Evolutionary conservation across 805 yeast species (phyloP).

Genomic region (Blastobotrys attinorum): DNA sequence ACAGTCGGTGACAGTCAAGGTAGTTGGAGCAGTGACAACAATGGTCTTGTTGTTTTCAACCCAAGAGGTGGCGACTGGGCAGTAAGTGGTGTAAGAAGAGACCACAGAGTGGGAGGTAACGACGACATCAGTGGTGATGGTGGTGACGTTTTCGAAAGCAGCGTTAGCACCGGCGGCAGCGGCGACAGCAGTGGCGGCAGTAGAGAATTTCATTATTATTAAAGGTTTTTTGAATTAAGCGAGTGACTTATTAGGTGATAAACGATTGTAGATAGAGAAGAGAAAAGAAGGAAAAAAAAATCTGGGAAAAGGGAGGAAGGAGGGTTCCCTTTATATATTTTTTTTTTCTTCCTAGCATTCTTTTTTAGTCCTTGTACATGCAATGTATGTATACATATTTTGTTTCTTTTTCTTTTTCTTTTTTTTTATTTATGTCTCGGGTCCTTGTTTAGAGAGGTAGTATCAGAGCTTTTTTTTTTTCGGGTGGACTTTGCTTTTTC

Average conservation of each 20-base stretch:
- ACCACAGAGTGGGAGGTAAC: conserved; percentile 37
- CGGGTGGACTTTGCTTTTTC: no score
- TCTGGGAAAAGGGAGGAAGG: conserved; percentile 2
- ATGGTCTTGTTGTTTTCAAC: conserved; percentile 59
- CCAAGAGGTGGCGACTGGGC: conserved; percentile 66
- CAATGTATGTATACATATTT: no score
- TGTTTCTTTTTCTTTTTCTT: conserved; percentile 1
- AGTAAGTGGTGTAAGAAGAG: conserved; percentile 72
- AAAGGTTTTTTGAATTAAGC: conserved; percentile 7
- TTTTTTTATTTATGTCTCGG: no score
- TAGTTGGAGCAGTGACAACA: conserved; percentile 72
- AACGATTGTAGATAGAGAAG: conserved; percentile 4
- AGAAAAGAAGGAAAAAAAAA: conserved; percentile 6
- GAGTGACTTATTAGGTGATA: conserved; percentile 12
- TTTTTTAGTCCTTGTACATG: conserved; percentile 8
- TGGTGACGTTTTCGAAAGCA: conserved; percentile 40
- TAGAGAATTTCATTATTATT: conserved; percentile 20
- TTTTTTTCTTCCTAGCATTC: conserved; percentile 2
- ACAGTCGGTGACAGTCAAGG: conserved; percentile 78
- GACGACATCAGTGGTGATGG: conserved; percentile 32
- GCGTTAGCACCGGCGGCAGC: conserved; percentile 23
- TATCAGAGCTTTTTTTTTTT: no score
- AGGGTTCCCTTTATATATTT: conserved; percentile 7
- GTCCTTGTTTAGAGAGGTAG: no score
- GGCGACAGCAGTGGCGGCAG: conserved; percentile 17